Evolutionary conservation across 2,329 filamentous ascomycete species (phyloP), one percentile per base, ranked within the genome.

Genomic region (Cordyceps fumosorosea): DNA sequence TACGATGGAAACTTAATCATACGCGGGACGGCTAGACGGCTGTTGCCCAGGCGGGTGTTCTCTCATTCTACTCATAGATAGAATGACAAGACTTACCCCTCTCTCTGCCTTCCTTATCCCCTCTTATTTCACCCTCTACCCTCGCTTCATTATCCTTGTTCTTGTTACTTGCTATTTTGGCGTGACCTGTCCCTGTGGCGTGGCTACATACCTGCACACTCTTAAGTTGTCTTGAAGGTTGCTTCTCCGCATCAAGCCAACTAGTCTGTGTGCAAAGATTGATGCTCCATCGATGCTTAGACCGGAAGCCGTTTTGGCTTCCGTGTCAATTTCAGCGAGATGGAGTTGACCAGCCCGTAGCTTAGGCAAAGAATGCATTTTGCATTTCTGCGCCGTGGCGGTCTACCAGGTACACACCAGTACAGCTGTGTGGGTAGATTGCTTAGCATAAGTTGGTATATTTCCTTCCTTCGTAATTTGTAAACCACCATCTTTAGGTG

Each of bases 251-350:
- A 87, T 86, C 85, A 85, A 92, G 90, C 87, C 89, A 87, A 95
- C 93, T 87, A 95, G 92, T 96, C 92, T 90, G 86, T 87, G 89
- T 96, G 92, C 92, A 90, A 81, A 96, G 82, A 96, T 83, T 63
- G 77, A 84, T 70, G 74, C 77, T 75, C 75, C 73, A 68, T 69
- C 71, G 71, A 68, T 68, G 74, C 76, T 75, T 72, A 75, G 76
- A 74, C 71, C 69, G 64, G 67, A 69, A 67, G 69, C 75, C 83
- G 83, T 85, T 80, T 84, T 85, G 83, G 75, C 65, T 69, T 61
- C 65, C 20, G 16, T 32, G 52, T 56, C 51, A 40, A 24, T 60
- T 11, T 40, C 37, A 47, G 56, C 45, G 16, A 51, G 52, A 51
- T 60, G 52, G 40, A 54, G 52, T 37, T 42, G 40, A 62, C 18